Conservation (phyloP, 805 yeast genomes). For the Yarrowia phangngaensis region DNA sequence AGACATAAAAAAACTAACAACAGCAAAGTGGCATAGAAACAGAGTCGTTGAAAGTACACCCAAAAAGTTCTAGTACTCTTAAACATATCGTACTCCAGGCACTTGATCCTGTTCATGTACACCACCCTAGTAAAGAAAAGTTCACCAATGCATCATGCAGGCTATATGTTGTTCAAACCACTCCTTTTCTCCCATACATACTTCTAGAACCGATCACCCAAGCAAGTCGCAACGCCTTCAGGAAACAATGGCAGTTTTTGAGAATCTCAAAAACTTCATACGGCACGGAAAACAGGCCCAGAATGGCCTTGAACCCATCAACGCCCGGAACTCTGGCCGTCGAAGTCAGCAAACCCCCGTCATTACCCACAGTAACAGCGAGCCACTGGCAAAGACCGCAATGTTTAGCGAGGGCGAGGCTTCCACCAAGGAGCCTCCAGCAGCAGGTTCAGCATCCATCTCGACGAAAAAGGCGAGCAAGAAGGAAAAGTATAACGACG, state of each 20-base stretch:
- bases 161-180: no score
- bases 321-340: slow-evolving; percentile 19
- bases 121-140: no score
- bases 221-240: background rate
- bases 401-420: slow-evolving; percentile 2
- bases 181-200: slow-evolving; percentile 27
- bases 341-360: slow-evolving; percentile 20
- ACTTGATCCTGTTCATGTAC: no score
- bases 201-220: slow-evolving; percentile 4
- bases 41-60: no score
- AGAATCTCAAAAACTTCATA: slow-evolving; percentile 57
- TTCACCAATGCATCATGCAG: no score
- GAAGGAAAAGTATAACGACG: slow-evolving; percentile 39
- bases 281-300: slow-evolving; percentile 61
- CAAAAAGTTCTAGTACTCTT: no score
- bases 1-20: no score
- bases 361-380: slow-evolving; percentile 14
- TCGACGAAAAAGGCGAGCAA: slow-evolving; percentile 29
- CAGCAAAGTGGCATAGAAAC: no score
- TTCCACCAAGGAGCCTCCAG: slow-evolving; percentile 9
- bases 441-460: background rate
- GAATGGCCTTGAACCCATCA: slow-evolving; percentile 24
- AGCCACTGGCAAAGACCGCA: slow-evolving; percentile 20
- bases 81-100: no score
- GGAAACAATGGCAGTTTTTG: slow-evolving; percentile 30